Evolutionary conservation across 495 filamentous ascomycete genomes (phyloP), one percentile per base, ranked within the genome.

Genomic region (Xylaria castorea): DNA sequence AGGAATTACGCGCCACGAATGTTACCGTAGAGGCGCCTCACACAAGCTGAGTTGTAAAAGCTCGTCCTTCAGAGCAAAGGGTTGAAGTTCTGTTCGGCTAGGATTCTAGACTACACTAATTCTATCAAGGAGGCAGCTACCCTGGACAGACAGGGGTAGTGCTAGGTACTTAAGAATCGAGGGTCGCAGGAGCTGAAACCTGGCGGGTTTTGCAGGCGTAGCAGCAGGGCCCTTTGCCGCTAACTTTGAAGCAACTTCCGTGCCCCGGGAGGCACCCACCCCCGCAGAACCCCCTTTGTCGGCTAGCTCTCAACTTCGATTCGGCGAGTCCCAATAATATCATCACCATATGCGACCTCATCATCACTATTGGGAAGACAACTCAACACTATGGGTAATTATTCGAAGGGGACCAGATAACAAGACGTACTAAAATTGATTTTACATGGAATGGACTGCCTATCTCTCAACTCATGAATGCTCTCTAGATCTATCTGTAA

Each of bases 161-260:
- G 40, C 12, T 18, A 16, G 42, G 2, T 36, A 36, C 6, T 8
- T 44, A 65, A 73, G 63, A 70, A 50, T 65, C 48, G 20, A 42
- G 66, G 65, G 66, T 68, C 30, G 22, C 66, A 57, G 53, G 61
- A 57, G 66, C 68, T 80, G 79, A 80, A 80, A 80, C 79, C 40
- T 25, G 73, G 36, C 25, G 20, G 68, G 79, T 80, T 78, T 79
- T 74, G 79, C 73, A 67, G 74, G 68, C 70, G 79, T 80, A 73
- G 65, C 75, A 78, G 57, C 38, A 71, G 66, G 70, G 70, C 11
- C 50, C 48, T 42, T 27, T 71, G 61, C 70, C 48, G 66, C 69
- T 55, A 48, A 65, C 72, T 60, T 72, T 79, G 76, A 81, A 75
- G 79, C 79, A 79, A 22, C 57, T 75, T 78, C 78, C 78, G 76